phyloP scores from a whole-genome alignment of 371 early-diverging fungal genomes.

The Encephalitozoon cuniculi region DNA sequence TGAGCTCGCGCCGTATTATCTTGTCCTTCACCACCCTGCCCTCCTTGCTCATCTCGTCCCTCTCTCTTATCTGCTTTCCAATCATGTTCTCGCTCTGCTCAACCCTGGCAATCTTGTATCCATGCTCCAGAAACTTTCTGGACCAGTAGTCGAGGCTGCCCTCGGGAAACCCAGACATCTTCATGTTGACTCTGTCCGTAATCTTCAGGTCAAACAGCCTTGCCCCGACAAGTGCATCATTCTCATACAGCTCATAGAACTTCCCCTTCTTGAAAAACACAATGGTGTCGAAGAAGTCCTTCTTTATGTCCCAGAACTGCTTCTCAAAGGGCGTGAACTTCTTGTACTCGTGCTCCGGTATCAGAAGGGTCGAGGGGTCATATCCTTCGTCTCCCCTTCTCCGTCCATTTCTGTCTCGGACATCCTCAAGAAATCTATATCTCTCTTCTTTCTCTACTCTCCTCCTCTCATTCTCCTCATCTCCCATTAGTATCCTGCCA shows the following conservation, averaged over 20 bases:
- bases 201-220: conserved; percentile 86
- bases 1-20: conserved; percentile 83
- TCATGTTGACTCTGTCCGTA: conserved; percentile 91
- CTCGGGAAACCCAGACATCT: conserved; percentile 98
- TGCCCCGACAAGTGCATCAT: conserved; percentile 94
- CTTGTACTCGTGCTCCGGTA: conserved; percentile 71
- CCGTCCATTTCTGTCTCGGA: conserved; percentile 68
- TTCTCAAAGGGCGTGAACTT: conserved; percentile 88
- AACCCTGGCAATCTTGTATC: conserved; percentile 88
- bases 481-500: not conserved
- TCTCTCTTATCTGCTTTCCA: conserved; percentile 83
- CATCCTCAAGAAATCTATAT: conserved; percentile 70
- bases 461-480: conserved; percentile 21
- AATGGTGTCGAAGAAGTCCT: conserved; percentile 80
- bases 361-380: conserved; percentile 79
- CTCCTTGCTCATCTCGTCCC: conserved; percentile 55
- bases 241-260: conserved; percentile 95
- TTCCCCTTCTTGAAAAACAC: conserved; percentile 98
- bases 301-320: conserved; percentile 98
- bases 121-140: conserved; percentile 82
- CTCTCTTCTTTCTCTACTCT: conserved; percentile 65
- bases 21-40: conserved; percentile 65
- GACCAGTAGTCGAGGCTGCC: conserved; percentile 85
- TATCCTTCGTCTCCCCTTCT: conserved; percentile 69
- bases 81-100: conserved; percentile 93